Base-by-base conservation (phyloP, 768 basidiomycete species). In the Paxillus rubicundulus region DNA sequence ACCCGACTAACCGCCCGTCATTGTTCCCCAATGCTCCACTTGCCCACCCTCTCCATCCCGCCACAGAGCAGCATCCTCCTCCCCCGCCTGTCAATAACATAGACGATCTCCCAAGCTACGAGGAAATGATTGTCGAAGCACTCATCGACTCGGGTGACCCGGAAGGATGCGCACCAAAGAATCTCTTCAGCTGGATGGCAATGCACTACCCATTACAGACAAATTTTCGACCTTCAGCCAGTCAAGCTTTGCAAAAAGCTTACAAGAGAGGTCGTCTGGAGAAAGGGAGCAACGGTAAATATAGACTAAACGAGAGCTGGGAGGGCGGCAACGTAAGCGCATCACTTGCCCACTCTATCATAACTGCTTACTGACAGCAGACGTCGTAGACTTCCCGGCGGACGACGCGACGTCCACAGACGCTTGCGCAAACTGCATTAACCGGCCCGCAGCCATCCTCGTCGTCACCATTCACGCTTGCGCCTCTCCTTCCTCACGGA, bases 101-200 rank as follows among this genome's bases (percentile, higher is more conserved):
- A 0, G 78, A 77, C n/a, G 81, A 90, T 59, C 75, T 93, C 45
- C 91, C 91, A 7, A 88, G 86, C 57, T 94, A 94, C 52, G 91
- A 94, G 63, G 91, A 93, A 56, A 94, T 94, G 92, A 88, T 93
- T 16, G 87, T 86, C 10, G 87, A 89, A 63, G 90, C 89, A 1
- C 72, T 94, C 21, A 69, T 74, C 13, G 86, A 85, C 50, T 77
- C 80, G 39, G 74, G 71, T 7, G 88, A 90, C 52, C 75, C 82
- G 1, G 87, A 93, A 42, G 92, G 92, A 16, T 81, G 81, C 50
- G 85, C 85, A 7, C 92, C 92, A n/a, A 92, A 89, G 66, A 82
- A 84, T 54, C 63, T 94, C 28, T 94, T 91, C 65, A 72, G 80
- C 6, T 90, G 87, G 87, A 94, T 94, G 87, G 85, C 85, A 4